Percentiles rank a stretch among this genome's conserved stretches.
phyloP scores from a whole-genome alignment of 805 yeast species.

The Candida taoyuanica region DNA sequence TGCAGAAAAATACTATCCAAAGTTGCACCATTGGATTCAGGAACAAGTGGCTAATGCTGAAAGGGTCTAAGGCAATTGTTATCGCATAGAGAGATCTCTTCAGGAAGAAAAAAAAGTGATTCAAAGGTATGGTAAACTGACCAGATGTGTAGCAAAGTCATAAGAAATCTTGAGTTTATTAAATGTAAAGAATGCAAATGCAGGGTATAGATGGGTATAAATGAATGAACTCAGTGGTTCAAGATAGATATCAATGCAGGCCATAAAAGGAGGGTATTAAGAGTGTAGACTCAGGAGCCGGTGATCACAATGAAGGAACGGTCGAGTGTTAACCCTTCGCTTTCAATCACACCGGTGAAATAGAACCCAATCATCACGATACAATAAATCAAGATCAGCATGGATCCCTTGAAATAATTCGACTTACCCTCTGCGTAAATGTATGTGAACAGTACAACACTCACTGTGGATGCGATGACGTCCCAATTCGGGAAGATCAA shows the following conservation, averaged over 20 bases:
- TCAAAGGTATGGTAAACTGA: too few species aligned
- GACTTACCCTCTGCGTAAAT: constrained; percentile 96
- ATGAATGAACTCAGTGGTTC: neutral
- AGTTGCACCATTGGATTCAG: constrained; percentile 33
- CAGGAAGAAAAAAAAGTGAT: too few species aligned
- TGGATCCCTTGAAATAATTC: constrained; percentile 92
- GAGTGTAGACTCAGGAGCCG: neutral
- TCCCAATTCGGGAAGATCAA: constrained; percentile 96
- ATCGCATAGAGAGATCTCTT: too few species aligned
- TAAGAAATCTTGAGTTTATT: too few species aligned
- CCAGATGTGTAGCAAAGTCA: too few species aligned
- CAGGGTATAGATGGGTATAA: neutral
- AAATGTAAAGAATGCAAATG: neutral
- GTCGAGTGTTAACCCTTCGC: constrained; percentile 3
- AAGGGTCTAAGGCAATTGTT: neutral
- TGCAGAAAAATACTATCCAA: constrained; percentile 42
- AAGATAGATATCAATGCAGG: neutral
- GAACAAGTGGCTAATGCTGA: constrained; percentile 12
- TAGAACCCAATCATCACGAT: constrained; percentile 80
- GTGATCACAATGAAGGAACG: constrained; percentile 8
- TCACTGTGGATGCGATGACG: constrained; percentile 73
- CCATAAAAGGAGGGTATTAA: neutral
- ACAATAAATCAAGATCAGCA: constrained; percentile 70
- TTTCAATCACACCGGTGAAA: constrained; percentile 36
- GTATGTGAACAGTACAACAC: constrained; percentile 87